A percentile compares a stretch with the other conserved stretches of the same genome.
Conservation (phyloP, 176 grass and related monocot genomes). For the Phragmites australis region DNA sequence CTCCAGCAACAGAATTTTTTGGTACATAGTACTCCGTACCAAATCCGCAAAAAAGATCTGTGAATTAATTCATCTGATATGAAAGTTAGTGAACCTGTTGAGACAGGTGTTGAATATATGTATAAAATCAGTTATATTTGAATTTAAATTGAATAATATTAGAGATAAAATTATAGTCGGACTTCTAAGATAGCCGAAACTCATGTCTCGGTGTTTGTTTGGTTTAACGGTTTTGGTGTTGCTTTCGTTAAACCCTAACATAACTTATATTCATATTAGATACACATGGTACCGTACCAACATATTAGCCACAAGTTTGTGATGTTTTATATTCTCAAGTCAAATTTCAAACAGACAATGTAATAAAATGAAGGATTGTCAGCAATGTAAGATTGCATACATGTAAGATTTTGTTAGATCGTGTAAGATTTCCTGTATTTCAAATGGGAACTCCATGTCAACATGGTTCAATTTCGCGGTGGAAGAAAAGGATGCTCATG, state of each 20-base stretch:
- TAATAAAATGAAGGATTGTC: too few relatives aligned
- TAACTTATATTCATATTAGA: not conserved
- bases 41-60: not conserved
- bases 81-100: not conserved
- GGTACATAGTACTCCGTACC: constrained; percentile 16
- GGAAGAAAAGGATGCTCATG: not conserved
- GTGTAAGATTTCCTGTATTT: not conserved
- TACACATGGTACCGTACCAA: not conserved
- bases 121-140: too few relatives aligned
- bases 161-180: too few relatives aligned
- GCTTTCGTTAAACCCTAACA: too few relatives aligned
- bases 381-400: not conserved
- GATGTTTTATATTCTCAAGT: too few relatives aligned
- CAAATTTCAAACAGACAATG: too few relatives aligned
- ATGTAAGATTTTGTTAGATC: not conserved
- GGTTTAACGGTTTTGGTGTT: too few relatives aligned
- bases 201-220: too few relatives aligned
- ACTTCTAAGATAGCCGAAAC: too few relatives aligned
- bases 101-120: too few relatives aligned
- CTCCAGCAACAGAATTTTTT: not conserved
- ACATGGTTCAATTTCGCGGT: not conserved
- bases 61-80: not conserved
- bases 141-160: too few relatives aligned
- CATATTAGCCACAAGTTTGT: too few relatives aligned
- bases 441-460: not conserved